Evolutionary conservation across 2,329 filamentous ascomycete genomes (phyloP).

Genomic region (Sarocladiaceae sp.): DNA sequence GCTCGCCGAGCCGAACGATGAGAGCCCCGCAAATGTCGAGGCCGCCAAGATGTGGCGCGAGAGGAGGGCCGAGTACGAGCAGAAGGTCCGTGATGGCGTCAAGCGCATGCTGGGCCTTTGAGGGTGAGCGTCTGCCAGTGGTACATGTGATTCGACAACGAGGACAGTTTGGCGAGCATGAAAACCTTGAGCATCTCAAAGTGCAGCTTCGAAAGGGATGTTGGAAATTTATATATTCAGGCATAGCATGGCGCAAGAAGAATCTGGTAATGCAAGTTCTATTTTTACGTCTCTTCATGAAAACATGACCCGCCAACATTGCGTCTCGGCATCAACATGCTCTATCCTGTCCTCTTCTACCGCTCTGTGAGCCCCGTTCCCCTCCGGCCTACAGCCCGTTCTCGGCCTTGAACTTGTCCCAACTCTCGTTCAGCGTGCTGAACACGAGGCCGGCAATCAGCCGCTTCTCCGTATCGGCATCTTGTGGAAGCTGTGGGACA

Average conservation of each 20-base stretch:
- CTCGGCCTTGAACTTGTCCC: slow-evolving; percentile 67
- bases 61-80: slow-evolving; percentile 74
- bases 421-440: slow-evolving; percentile 63
- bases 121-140: not conserved
- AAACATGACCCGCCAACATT: not conserved
- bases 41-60: slow-evolving; percentile 96
- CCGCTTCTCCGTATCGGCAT: slow-evolving; percentile 57
- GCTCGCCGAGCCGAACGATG: slow-evolving; percentile 94
- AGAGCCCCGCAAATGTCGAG: slow-evolving; percentile 93
- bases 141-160: too few relatives aligned
- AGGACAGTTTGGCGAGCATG: slow-evolving; percentile 7
- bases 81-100: slow-evolving; percentile 76
- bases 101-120: slow-evolving; percentile 70
- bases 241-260: slow-evolving; percentile 8
- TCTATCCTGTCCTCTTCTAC: not conserved
- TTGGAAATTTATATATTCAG: not conserved
- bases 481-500: slow-evolving; percentile 49
- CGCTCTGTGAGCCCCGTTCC: not conserved
- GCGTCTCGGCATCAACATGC: not conserved
- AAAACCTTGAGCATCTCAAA: slow-evolving; percentile 3
- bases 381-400: slow-evolving; percentile 47
- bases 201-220: not conserved
- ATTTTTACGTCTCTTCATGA: slow-evolving; percentile 8
- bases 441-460: slow-evolving; percentile 63
- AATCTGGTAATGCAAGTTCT: slow-evolving; percentile 8